A percentile compares a stretch with the other conserved stretches of the same genome.
Conservation (phyloP, 345 rosid genomes). For the Gossypium thurberi region DNA sequence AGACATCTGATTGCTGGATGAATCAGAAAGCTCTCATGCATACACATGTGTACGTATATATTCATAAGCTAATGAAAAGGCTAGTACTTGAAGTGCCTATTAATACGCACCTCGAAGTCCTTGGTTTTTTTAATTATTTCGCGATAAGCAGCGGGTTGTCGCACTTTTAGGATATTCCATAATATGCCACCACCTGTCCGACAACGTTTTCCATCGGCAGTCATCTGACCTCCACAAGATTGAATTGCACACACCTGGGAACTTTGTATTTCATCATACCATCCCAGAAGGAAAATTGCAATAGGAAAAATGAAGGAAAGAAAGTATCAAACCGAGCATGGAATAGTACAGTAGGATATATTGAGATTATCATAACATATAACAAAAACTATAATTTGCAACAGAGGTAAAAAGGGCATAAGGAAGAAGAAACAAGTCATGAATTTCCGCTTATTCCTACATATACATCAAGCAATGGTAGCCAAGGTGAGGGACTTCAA, state of each 20-base stretch:
- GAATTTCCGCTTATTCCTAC: not conserved
- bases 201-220: slow-evolving; percentile 69
- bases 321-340: not conserved
- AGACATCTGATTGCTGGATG: not conserved
- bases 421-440: not conserved
- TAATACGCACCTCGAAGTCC: slow-evolving; percentile 75
- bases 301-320: not conserved
- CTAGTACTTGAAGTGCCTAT: not conserved
- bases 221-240: slow-evolving; percentile 90
- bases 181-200: slow-evolving; percentile 85
- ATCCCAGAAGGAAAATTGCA: not conserved
- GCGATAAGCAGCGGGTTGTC: slow-evolving; percentile 59
- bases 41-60: not conserved
- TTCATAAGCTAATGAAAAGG: not conserved
- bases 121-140: slow-evolving; percentile 80
- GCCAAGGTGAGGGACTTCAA: not conserved
- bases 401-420: not conserved
- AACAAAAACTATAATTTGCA: not conserved
- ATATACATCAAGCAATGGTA: not conserved
- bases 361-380: not conserved
- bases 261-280: slow-evolving; percentile 17
- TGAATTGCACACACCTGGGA: slow-evolving; percentile 74
- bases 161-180: slow-evolving; percentile 77
- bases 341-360: too few species aligned
- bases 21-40: not conserved